Conservation (phyloP, 805 yeast species). For the Sungouiozyma intestinalis region DNA sequence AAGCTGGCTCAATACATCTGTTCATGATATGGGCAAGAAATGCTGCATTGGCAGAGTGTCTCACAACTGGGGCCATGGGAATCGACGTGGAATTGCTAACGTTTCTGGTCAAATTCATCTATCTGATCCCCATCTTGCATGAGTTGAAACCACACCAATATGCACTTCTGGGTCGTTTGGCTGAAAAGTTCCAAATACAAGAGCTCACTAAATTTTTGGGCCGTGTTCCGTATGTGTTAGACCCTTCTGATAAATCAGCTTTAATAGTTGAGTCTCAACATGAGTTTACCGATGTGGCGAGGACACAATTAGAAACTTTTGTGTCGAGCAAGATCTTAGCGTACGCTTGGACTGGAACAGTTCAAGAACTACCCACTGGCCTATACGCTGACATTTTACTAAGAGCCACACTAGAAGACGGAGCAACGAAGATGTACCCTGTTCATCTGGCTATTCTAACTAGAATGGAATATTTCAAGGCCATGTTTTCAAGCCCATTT, state of each 20-base stretch:
- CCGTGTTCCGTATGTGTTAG: constrained; percentile 19
- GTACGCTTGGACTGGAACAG: neutral
- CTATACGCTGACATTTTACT: constrained; percentile 41
- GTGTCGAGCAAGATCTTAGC: constrained; percentile 13
- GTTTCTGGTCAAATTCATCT: constrained; percentile 23
- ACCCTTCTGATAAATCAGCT: constrained; percentile 26
- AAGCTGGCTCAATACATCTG: constrained; percentile 21
- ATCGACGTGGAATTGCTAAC: neutral
- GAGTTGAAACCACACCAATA: constrained; percentile 26
- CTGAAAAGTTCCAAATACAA: constrained; percentile 27
- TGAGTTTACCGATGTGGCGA: constrained; percentile 24
- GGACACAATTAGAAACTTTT: constrained; percentile 16
- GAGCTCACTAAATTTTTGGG: constrained; percentile 32
- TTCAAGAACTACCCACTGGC: neutral
- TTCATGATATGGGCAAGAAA: constrained; percentile 35
- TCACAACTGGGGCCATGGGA: constrained; percentile 5
- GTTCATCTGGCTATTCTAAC: constrained; percentile 51
- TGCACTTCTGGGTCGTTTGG: constrained; percentile 22
- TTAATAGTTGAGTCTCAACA: constrained; percentile 27
- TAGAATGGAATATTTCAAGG: constrained; percentile 53
- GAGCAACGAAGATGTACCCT: constrained; percentile 38
- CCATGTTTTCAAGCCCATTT: constrained; percentile 49
- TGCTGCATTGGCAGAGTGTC: constrained; percentile 19
- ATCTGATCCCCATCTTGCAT: constrained; percentile 33
- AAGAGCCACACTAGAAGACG: constrained; percentile 25